Base-by-base conservation (phyloP, 306 rosid species). In the Gleditsia sinensis region DNA sequence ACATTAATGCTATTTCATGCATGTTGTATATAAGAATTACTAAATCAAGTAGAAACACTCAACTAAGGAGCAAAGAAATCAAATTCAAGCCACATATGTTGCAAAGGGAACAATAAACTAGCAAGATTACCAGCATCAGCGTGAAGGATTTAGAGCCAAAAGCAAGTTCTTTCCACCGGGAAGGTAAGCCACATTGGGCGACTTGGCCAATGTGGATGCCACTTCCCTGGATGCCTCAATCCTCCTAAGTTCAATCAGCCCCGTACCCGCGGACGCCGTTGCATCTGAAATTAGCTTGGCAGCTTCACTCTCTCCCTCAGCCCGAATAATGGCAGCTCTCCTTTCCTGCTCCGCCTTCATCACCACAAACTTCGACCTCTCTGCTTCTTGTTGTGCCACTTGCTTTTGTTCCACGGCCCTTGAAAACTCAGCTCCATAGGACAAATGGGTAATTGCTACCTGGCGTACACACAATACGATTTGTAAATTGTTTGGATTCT, bases 341-440 rank as follows among this genome's bases (percentile, higher is more conserved):
- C 96, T 75, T 86, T 94, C 97, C 83, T 94, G 98, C 83, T 91
- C 98, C 0, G 98, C 90, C 89, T 94, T 94, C 28, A 93, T 93
- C 78, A 94, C 98, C 3, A 94, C 90, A 21, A 88, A 94, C 78
- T 91, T 94, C 3, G 97, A 91, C 55, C 98, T 63, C 87, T 91
- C 98, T 0, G 97, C 98, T 85, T 94, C 98, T 80, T 94, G 97
- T 82, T 94, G 97, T 0, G 97, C 97, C 75, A 94, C 97, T 85
- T 94, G 98, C 84, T 94, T 91, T 86, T 88, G 92, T 83, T 92
- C 96, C 9, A 92, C 95, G 3, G 98, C 98, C 57, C 91, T 83
- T 0, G 98, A 92, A 73, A 92, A 92, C 48, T 92, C 94, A 17
- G 24, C 36, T 0, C 96, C 89, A 42, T 90, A 92, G 6, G 98